Evolutionary conservation across 2,329 filamentous ascomycete genomes (phyloP).

Genomic region (Monilinia polystroma): DNA sequence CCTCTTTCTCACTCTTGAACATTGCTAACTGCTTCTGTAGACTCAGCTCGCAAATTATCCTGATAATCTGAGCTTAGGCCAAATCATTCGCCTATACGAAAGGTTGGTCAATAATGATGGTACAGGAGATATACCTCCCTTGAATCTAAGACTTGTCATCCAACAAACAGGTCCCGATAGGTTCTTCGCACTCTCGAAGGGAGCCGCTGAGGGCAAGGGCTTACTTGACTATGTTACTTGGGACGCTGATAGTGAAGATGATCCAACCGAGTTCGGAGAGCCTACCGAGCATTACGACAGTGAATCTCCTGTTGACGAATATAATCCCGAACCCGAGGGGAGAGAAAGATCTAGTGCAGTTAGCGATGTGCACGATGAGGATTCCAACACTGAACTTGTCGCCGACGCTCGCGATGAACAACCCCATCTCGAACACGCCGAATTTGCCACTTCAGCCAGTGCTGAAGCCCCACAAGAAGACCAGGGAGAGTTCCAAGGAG

Average conservation of each 20-base stretch:
- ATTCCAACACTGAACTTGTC: neutral
- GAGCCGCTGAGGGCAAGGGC: slow-evolving; percentile 57
- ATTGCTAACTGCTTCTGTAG: slow-evolving; percentile 35
- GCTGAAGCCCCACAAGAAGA: slow-evolving; percentile 12
- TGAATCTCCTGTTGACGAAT: slow-evolving; percentile 10
- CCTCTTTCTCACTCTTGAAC: slow-evolving; percentile 1
- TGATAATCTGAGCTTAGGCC: slow-evolving; percentile 51
- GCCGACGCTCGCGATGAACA: neutral
- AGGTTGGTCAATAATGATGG: slow-evolving; percentile 60
- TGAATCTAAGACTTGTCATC: slow-evolving; percentile 57
- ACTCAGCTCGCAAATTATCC: slow-evolving; percentile 50
- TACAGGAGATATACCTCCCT: slow-evolving; percentile 50
- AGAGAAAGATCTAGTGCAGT: neutral
- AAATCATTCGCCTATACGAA: slow-evolving; percentile 60
- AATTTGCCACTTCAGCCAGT: slow-evolving; percentile 9
- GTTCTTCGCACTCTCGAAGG: slow-evolving; percentile 51
- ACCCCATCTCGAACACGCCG: neutral
- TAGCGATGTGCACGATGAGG: neutral
- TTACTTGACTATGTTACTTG: slow-evolving; percentile 35
- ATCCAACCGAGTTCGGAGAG: slow-evolving; percentile 28
- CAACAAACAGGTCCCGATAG: slow-evolving; percentile 54
- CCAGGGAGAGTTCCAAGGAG: slow-evolving; percentile 13
- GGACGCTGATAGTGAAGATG: slow-evolving; percentile 33
- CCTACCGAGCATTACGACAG: slow-evolving; percentile 17
- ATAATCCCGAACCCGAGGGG: neutral